A percentile compares a stretch with the other conserved stretches of the same genome.
Evolutionary conservation across 352 stramenopile genomes (phyloP).

Genomic region (Globisporangium rhizosaccharum): DNA sequence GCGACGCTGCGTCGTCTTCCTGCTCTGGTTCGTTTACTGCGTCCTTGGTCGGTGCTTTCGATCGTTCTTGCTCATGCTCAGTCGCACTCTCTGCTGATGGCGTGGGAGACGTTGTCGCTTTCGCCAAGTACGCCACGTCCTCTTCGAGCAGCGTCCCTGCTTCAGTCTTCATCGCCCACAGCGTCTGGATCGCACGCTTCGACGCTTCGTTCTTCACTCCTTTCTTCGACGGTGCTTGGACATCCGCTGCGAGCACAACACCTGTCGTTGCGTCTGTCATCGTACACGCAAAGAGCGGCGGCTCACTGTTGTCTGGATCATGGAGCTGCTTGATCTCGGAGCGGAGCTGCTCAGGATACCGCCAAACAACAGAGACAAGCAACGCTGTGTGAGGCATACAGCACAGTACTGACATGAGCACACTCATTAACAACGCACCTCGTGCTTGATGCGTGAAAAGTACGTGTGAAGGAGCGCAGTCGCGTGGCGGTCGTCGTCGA

Average conservation of each 20-base stretch:
- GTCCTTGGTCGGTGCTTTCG: too few relatives aligned
- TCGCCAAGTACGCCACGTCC: conserved; percentile 60
- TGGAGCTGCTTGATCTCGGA: conserved; percentile 35
- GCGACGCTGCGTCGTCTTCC: conserved; percentile 19
- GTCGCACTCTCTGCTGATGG: conserved; percentile 16
- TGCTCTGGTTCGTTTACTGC: conserved; percentile 27
- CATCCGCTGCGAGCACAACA: conserved; percentile 30
- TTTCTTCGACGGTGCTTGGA: conserved; percentile 69
- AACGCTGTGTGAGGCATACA: neutral
- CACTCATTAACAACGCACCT: conserved; percentile 13
- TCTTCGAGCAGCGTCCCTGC: conserved; percentile 41
- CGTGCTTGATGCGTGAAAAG: conserved; percentile 61
- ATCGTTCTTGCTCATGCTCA: neutral
- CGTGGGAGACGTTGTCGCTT: conserved; percentile 24
- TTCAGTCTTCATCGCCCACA: conserved; percentile 70
- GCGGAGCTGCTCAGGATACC: conserved; percentile 21
- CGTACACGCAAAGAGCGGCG: conserved; percentile 52
- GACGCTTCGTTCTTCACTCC: conserved; percentile 59
- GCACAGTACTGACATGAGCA: neutral
- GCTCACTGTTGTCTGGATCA: conserved; percentile 51
- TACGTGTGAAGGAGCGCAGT: conserved; percentile 47
- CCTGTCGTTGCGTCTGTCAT: conserved; percentile 37
- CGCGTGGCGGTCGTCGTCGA: conserved; percentile 65
- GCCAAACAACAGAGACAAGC: neutral
- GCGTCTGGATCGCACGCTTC: conserved; percentile 60